Base-by-base conservation (phyloP, 805 yeast genomes). In the Scheffersomyces lignosus region DNA sequence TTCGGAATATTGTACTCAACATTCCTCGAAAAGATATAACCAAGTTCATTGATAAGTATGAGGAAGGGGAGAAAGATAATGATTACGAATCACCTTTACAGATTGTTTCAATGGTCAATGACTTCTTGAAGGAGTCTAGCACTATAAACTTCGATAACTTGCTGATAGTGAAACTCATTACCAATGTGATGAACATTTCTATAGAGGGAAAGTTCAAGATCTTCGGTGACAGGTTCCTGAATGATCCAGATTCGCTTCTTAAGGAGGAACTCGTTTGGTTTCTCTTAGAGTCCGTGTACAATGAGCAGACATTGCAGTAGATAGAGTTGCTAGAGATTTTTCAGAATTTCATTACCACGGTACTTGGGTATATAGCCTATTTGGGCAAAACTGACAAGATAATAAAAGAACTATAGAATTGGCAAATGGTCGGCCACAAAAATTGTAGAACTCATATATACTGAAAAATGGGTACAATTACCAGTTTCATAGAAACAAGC, bases 131-230 rank as follows among this genome's bases (percentile, higher is more conserved):
- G 20, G 27, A 33, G 5, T 36, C 44, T 9, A 54, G 62, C n/a
- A 45, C 48, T 23, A 25, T 62, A 5, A 43, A 46, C 14, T 45
- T 60, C 18, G 40, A 44, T 3, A 52, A 53, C 24, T 39, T 63
- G 28, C 29, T 40, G 5, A 34, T 62, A 5, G 31, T 31, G 4
- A 50, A 46, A 36, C 49, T 60, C 30, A 38, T 41, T 6, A 44
- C 58, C 14, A 34, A 39, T 12, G 28, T 57, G 12, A 23, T 58
- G 10, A 46, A 43, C 31, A 32, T 59, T 5, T 43, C 53, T 2
- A 38, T 36, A 6, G 63, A 59, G 12, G 64, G 63, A 10, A 52
- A 40, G 30, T 28, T 58, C 15, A 53, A 48, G 26, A 31, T 58
- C 13, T 37, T 36, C 18, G 37, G 47, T 24, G 36, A 31, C 6